phyloP scores from a whole-genome alignment of 495 filamentous ascomycete genomes.

The Penicillium turbatum region DNA sequence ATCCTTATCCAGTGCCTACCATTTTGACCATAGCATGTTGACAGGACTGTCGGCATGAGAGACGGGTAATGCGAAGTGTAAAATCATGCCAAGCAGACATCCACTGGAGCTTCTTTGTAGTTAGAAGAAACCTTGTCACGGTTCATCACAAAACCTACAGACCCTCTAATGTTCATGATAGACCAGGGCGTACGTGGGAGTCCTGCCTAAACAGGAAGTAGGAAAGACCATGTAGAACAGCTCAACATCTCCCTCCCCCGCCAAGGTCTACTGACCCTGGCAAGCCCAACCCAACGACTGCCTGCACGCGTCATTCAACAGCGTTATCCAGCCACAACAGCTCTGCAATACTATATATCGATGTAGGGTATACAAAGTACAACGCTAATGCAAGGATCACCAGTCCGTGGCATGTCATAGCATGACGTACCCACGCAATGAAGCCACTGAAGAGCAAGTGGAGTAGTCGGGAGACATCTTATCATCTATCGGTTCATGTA shows the following conservation, averaged over 20 bases:
- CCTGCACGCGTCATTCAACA: no score
- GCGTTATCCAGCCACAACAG: neutral
- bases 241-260: no score
- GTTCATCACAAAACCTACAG: no score
- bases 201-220: no score
- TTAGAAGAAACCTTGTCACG: no score
- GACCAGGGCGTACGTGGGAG: no score
- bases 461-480: neutral
- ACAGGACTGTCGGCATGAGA: neutral
- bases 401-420: constrained; percentile 6
- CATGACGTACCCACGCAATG: neutral
- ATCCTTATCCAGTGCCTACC: no score
- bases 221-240: no score
- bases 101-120: no score
- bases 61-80: neutral
- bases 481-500: neutral
- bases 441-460: neutral
- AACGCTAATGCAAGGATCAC: constrained; percentile 11
- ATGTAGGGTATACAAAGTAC: neutral
- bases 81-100: neutral
- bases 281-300: no score
- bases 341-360: neutral
- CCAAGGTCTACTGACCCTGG: no score
- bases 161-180: no score
- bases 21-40: neutral